Percentiles rank a stretch among this genome's conserved stretches.
Evolutionary conservation across 495 filamentous ascomycete genomes (phyloP).

Genomic region (Daldinia childiae): DNA sequence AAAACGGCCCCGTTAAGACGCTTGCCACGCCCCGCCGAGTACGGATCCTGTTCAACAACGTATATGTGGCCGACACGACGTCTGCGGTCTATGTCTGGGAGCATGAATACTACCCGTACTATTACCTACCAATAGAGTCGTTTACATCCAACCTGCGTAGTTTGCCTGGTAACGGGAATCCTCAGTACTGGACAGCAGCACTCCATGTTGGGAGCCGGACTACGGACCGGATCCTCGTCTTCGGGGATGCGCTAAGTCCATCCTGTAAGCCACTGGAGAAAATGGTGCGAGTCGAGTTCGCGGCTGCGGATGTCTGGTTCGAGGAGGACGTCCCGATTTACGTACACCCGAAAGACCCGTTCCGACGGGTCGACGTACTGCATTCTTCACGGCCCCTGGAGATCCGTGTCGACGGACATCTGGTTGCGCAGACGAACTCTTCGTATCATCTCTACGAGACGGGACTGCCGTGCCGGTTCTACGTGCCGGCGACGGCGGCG

Average conservation of each 20-base stretch:
- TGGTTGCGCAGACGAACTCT: conserved; percentile 53
- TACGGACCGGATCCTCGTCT: conserved; percentile 36
- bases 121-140: conserved; percentile 35
- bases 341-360: conserved; percentile 51
- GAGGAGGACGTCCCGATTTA: conserved; percentile 66
- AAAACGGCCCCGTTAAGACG: conserved; percentile 46
- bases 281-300: conserved; percentile 38
- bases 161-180: background rate
- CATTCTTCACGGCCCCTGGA: conserved; percentile 19
- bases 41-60: conserved; percentile 44
- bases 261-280: background rate
- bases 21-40: conserved; percentile 48
- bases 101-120: conserved; percentile 44
- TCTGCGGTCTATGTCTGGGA: conserved; percentile 51
- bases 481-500: conserved; percentile 59
- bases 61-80: conserved; percentile 49
- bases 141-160: background rate
- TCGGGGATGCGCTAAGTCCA: background rate
- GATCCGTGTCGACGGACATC: conserved; percentile 12
- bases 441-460: conserved; percentile 62
- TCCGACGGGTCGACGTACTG: conserved; percentile 23
- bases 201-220: background rate
- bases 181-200: conserved; percentile 1
- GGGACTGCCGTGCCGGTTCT: conserved; percentile 60
- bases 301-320: conserved; percentile 63